phyloP scores from a whole-genome alignment of 2,329 filamentous ascomycete species.

The Podosphaera xanthii region DNA sequence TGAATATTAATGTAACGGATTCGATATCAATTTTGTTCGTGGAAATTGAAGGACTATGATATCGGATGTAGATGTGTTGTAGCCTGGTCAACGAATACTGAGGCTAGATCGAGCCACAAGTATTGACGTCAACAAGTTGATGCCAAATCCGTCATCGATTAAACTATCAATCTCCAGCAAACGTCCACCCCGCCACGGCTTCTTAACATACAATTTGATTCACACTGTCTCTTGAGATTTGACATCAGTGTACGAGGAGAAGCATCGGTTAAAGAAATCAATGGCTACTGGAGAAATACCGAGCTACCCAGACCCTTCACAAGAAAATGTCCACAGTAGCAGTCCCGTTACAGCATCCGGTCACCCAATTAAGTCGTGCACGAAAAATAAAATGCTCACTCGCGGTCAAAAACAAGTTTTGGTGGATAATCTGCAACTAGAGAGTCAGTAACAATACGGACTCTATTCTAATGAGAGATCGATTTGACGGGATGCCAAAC shows the following conservation, averaged over 20 bases:
- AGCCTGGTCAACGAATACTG: too few relatives aligned
- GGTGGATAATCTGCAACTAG: conserved; percentile 73
- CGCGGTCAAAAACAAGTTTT: conserved; percentile 61
- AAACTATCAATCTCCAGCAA: too few relatives aligned
- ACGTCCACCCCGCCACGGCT: too few relatives aligned
- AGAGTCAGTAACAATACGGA: conserved; percentile 39
- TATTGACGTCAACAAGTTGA: too few relatives aligned
- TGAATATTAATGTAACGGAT: too few relatives aligned
- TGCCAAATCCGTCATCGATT: too few relatives aligned
- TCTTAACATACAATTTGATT: too few relatives aligned
- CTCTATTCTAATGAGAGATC: not conserved
- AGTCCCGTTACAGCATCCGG: conserved; percentile 17
- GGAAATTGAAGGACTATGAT: not conserved
- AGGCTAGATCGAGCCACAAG: too few relatives aligned
- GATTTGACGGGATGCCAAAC: conserved; percentile 1
- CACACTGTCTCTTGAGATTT: conserved; percentile 14
- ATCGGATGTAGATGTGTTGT: too few relatives aligned
- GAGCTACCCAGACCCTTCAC: conserved; percentile 12
- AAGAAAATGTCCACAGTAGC: conserved; percentile 16
- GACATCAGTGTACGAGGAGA: conserved; percentile 24
- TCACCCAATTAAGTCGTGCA: conserved; percentile 37
- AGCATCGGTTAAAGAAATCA: conserved; percentile 22
- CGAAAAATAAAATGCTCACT: conserved; percentile 36
- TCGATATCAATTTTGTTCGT: not conserved
- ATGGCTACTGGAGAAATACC: conserved; percentile 11